A percentile compares a stretch with the other conserved stretches of the same genome.
Evolutionary conservation across 2,329 filamentous ascomycete species (phyloP).

Genomic region (Bipolaris victoriae): DNA sequence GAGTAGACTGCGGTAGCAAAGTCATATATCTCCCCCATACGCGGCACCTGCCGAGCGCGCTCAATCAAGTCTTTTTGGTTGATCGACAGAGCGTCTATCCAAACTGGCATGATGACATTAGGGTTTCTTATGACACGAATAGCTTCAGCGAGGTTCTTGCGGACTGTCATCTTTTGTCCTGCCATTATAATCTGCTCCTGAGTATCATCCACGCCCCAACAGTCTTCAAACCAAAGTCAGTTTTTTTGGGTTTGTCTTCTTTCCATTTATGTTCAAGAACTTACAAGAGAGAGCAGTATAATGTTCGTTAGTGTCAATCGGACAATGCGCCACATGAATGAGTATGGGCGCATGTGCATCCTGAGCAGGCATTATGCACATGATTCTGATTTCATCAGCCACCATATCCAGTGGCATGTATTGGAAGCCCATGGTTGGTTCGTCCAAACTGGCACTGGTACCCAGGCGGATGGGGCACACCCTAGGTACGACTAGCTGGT

Average conservation of each 20-base stretch:
- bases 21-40: conserved; percentile 2
- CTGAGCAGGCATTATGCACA: conserved; percentile 14
- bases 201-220: background rate
- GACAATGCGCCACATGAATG: conserved; percentile 1
- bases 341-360: conserved; percentile 6
- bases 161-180: background rate
- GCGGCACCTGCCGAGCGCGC: background rate
- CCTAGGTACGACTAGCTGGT: background rate
- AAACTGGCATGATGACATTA: background rate
- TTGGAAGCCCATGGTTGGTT: conserved; percentile 2
- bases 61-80: background rate
- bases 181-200: background rate
- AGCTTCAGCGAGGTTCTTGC: conserved; percentile 1
- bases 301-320: background rate
- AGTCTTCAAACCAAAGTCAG: background rate
- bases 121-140: background rate
- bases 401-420: conserved; percentile 17
- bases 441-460: background rate
- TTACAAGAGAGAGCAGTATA: conserved; percentile 1
- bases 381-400: conserved; percentile 11
- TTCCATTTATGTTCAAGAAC: background rate
- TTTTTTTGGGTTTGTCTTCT: background rate
- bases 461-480: conserved; percentile 2
- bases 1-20: background rate
- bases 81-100: conserved; percentile 6